A percentile compares a stretch with the other conserved stretches of the same genome.
phyloP scores from a whole-genome alignment of 768 basidiomycete species.

The Auriscalpium vulgare region DNA sequence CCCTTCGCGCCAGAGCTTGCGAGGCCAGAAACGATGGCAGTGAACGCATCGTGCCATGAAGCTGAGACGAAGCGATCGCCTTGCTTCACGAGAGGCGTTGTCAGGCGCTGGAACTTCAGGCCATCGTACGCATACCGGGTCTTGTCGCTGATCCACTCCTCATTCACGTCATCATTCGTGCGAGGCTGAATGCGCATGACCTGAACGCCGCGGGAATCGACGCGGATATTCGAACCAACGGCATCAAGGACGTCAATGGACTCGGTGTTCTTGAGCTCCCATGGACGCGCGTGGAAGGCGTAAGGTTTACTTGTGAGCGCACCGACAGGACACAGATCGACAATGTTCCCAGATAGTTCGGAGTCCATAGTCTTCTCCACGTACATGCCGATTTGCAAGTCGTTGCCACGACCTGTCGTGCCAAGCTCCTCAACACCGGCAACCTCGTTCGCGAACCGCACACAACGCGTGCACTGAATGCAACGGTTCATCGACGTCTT shows the following conservation, averaged over 20 bases:
- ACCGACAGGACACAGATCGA: conserved; percentile 97
- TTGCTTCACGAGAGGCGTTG: conserved; percentile 80
- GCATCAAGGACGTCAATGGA: conserved; percentile 94
- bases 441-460: conserved; percentile 98
- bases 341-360: conserved; percentile 92
- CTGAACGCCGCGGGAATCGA: conserved; percentile 91
- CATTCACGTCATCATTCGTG: conserved; percentile 96
- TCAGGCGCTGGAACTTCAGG: conserved; percentile 89
- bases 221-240: conserved; percentile 90
- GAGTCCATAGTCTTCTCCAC: conserved; percentile 97
- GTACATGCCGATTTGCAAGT: conserved; percentile 97
- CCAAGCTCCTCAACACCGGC: conserved; percentile 97
- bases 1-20: conserved; percentile 71
- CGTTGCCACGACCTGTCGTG: conserved; percentile 94
- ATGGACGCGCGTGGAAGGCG: conserved; percentile 93
- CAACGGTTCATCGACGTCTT: conserved; percentile 99
- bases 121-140: conserved; percentile 96
- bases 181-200: conserved; percentile 97
- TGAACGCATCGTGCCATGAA: conserved; percentile 85
- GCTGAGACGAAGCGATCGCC: conserved; percentile 91
- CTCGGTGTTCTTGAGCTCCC: conserved; percentile 99
- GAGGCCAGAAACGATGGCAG: conserved; percentile 73
- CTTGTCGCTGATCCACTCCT: conserved; percentile 99
- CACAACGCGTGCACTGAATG: conserved; percentile 98
- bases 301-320: conserved; percentile 98